Conservation (phyloP, 441 rosid genomes). For the Gossypium lobatum region DNA sequence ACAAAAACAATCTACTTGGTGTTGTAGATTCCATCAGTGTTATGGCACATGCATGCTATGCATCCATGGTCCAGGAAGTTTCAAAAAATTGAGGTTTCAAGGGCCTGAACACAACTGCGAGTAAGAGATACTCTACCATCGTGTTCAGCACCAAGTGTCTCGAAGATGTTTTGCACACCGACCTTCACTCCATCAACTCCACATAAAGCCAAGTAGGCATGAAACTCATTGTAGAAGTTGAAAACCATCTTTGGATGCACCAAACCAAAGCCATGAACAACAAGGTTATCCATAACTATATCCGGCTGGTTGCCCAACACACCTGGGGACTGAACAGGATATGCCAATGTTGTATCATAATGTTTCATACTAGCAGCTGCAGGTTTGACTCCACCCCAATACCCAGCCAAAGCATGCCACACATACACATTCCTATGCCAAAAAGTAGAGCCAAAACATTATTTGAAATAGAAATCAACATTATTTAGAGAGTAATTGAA, state of each 20-base stretch:
- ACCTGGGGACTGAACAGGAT: constrained; percentile 83
- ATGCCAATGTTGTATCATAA: constrained; percentile 76
- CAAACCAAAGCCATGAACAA: constrained; percentile 81
- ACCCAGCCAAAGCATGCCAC: constrained; percentile 94
- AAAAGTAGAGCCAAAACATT: background rate
- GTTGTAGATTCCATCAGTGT: constrained; percentile 78
- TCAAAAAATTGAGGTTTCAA: constrained; percentile 75
- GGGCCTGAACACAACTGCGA: constrained; percentile 68
- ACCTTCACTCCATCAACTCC: constrained; percentile 94
- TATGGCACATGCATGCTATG: constrained; percentile 92
- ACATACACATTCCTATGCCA: constrained; percentile 60
- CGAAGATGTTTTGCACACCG: constrained; percentile 85
- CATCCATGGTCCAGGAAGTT: constrained; percentile 83
- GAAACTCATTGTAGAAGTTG: constrained; percentile 90
- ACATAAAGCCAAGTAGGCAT: constrained; percentile 79
- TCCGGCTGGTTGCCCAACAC: constrained; percentile 84
- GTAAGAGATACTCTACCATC: constrained; percentile 90
- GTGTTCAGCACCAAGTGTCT: constrained; percentile 88
- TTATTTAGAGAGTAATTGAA: background rate
- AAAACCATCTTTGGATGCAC: constrained; percentile 81
- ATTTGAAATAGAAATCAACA: background rate
- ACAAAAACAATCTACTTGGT: constrained; percentile 76
- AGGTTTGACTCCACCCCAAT: constrained; percentile 96
- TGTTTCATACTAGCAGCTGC: constrained; percentile 90
- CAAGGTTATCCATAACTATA: constrained; percentile 77